Evolutionary conservation across 768 basidiomycete species (phyloP), one percentile per base, ranked within the genome.

Genomic region (Gyrodon lividus): DNA sequence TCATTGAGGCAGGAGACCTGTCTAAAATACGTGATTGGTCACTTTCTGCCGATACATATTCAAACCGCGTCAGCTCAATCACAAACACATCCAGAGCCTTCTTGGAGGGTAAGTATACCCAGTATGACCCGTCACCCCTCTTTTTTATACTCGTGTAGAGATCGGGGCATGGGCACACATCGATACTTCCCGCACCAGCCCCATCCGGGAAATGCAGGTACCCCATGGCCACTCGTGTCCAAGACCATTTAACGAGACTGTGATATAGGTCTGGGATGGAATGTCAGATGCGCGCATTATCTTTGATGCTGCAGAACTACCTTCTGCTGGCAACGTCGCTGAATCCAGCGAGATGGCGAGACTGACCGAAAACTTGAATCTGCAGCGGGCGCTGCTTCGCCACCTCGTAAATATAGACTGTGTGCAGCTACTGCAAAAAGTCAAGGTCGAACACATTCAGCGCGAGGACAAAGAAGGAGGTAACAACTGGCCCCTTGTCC

Each of bases 311-410:
- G 71, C 79, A 1, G 79, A 83, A 19, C 68, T 47, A 50, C 66
- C 42, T 46, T 54, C 35, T 55, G 59, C 17, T 46, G 51, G 55
- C 62, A 16, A 66, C 52, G 73, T 68, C 26, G 26, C 52, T 2
- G 62, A 67, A 20, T 65, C 62, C 6, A 53, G 54, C 24, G 74
- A 76, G 67, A 92, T 98, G 87, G 84, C 93, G 14, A 83, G 82
- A 20, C 73, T 98, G 61, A 92, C 87, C 0, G 97, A 99, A 70
- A 98, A 95, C 62, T 74, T 93, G 40, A 98, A 98, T 63, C 76
- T 99, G 1, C 97, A 98, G 70, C 82, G 87, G 2, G 93, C 81
- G 2, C 80, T 95, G 30, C 77, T 98, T 13, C 75, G 76, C 2
- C 80, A 81, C 59, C 76, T 97, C 9, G 73, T 75, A 8, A 62